A percentile compares a stretch with the other conserved stretches of the same genome.
These are phyloP conservation scores for Beauveria australis DNA, from an alignment of 2,329 filamentous ascomycete genomes.

Conservation along the genomic window DNA sequence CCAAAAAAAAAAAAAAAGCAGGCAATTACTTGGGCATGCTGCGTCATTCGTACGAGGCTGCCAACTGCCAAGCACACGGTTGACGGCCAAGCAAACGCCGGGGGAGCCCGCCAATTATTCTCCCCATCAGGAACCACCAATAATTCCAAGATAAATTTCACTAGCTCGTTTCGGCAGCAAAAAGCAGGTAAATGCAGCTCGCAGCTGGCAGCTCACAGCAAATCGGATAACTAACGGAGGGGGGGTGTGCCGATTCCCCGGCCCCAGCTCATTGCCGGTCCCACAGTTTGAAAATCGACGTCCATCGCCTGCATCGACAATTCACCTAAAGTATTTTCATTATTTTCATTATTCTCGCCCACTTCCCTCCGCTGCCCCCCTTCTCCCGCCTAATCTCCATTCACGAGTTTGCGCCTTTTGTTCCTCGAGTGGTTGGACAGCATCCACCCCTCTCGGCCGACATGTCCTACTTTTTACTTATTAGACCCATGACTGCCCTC, in stretches of 20 bases:
- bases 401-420: neutral
- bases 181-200: too few relatives aligned
- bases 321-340: neutral
- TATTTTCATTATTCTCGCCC: neutral
- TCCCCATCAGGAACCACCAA: too few relatives aligned
- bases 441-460: neutral
- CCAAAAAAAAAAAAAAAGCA: too few relatives aligned
- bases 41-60: too few relatives aligned
- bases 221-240: neutral
- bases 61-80: too few relatives aligned
- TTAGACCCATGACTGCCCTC: neutral
- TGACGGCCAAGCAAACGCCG: too few relatives aligned
- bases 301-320: constrained; percentile 3
- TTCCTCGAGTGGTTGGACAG: neutral
- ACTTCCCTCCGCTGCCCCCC: neutral
- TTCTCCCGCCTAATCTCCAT: neutral
- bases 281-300: neutral
- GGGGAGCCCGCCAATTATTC: too few relatives aligned
- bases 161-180: too few relatives aligned
- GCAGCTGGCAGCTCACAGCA: neutral
- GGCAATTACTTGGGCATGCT: too few relatives aligned
- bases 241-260: constrained; percentile 2
- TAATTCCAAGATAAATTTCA: neutral
- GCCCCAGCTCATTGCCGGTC: neutral
- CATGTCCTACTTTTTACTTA: neutral